Conservation (phyloP, 163 green algal species). For the Smithsoniella earleae region DNA sequence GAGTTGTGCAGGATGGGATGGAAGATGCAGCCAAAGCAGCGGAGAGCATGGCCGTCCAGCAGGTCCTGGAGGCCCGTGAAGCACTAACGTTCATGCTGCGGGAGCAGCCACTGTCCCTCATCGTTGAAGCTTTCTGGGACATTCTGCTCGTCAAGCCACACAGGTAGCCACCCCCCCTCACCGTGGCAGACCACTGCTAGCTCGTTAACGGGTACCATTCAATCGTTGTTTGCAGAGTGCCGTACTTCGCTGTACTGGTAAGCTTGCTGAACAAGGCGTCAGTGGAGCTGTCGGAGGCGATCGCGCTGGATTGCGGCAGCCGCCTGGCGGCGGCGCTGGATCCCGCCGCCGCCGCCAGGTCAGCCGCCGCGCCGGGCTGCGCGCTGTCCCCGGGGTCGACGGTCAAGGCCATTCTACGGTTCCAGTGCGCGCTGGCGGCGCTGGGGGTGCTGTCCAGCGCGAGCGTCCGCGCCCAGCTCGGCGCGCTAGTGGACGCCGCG, state of each 20-base stretch:
- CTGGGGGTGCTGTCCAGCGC: background rate
- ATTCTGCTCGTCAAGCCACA: constrained; percentile 5
- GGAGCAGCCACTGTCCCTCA: background rate
- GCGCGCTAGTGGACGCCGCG: background rate
- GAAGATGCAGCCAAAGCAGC: background rate
- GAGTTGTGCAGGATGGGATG: constrained; percentile 4
- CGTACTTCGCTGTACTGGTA: constrained; percentile 18
- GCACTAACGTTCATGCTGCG: background rate
- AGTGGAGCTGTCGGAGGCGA: constrained; percentile 18
- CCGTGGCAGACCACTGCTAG: background rate
- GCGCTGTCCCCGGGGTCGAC: too few relatives aligned
- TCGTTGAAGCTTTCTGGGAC: constrained; percentile 7
- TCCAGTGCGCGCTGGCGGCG: constrained; percentile 4
- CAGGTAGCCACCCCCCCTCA: too few relatives aligned
- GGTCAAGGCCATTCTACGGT: too few relatives aligned
- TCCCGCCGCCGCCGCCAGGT: too few relatives aligned
- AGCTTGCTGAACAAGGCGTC: background rate
- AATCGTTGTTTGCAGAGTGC: background rate
- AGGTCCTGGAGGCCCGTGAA: background rate
- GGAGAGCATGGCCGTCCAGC: background rate
- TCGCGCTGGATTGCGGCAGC: background rate
- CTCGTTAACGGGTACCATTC: background rate
- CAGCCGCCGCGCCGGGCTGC: too few relatives aligned
- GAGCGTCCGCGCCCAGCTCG: background rate
- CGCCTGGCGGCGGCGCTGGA: background rate